These are phyloP conservation scores for Kwoniella botswanensis DNA, from an alignment of 768 basidiomycete species.

Conservation along the genomic window DNA sequence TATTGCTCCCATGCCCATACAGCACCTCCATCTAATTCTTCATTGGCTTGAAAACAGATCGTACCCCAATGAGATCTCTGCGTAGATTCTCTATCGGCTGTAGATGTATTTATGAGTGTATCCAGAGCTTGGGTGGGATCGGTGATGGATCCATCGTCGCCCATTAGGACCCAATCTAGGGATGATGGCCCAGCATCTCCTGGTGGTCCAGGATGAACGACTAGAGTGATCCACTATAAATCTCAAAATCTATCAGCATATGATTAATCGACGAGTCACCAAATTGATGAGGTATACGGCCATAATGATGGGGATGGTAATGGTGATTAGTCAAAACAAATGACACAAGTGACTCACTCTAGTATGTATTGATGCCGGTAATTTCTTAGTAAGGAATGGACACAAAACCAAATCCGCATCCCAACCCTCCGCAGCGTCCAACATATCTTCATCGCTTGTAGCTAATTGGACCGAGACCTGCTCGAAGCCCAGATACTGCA, in stretches of 20 bases:
- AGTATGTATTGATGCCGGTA: conserved; percentile 42
- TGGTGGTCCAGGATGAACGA: conserved; percentile 53
- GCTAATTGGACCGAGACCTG: conserved; percentile 46
- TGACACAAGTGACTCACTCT: conserved; percentile 32
- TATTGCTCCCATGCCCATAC: conserved; percentile 56
- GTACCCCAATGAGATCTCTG: conserved; percentile 49
- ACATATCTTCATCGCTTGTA: conserved; percentile 42
- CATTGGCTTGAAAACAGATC: conserved; percentile 52
- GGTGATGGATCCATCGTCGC: conserved; percentile 41
- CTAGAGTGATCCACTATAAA: conserved; percentile 47
- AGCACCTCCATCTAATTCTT: conserved; percentile 50
- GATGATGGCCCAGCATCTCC: conserved; percentile 54
- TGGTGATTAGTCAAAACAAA: too few relatives aligned
- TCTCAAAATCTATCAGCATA: neutral
- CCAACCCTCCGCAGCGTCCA: conserved; percentile 33
- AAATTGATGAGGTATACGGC: neutral
- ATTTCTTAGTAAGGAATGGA: conserved; percentile 49
- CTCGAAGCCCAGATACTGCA: conserved; percentile 38
- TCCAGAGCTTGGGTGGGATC: conserved; percentile 31
- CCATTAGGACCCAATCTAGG: conserved; percentile 51
- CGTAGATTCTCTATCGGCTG: neutral
- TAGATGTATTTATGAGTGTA: conserved; percentile 23
- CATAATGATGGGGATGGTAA: too few relatives aligned
- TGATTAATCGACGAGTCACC: neutral
- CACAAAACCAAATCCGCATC: conserved; percentile 45